These are phyloP conservation scores for Chalaropsis ovoidea DNA, from an alignment of 2,329 filamentous ascomycete species.

Conservation along the genomic window DNA sequence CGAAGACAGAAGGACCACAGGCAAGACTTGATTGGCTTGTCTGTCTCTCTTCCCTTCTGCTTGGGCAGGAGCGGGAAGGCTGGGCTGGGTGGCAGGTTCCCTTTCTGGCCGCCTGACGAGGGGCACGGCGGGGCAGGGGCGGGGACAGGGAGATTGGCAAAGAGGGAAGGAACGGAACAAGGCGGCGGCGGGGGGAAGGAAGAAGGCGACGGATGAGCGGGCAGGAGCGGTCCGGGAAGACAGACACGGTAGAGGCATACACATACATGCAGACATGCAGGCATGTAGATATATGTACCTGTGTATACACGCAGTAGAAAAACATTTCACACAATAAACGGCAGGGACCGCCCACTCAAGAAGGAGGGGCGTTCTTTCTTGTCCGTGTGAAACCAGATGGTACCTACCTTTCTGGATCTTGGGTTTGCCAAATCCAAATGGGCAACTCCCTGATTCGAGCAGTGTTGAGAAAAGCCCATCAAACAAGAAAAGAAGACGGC, in stretches of 20 bases:
- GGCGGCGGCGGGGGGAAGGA: too few species aligned
- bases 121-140: too few species aligned
- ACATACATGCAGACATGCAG: too few species aligned
- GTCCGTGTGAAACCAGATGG: not conserved
- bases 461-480: not conserved
- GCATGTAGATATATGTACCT: too few species aligned
- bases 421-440: not conserved
- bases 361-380: not conserved
- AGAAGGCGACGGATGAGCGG: too few species aligned
- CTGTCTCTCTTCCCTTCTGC: not conserved
- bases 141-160: not conserved
- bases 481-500: not conserved
- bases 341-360: not conserved
- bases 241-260: too few species aligned
- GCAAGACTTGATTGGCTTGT: not conserved
- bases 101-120: not conserved
- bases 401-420: not conserved
- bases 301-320: too few species aligned
- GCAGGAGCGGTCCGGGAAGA: too few species aligned
- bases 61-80: not conserved
- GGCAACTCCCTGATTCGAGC: conserved; percentile 4
- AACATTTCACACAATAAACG: not conserved
- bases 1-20: not conserved
- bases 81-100: not conserved
- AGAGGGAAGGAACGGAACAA: not conserved